Conservation (phyloP, 129 eudicot species). For the Cynara cardunculus region DNA sequence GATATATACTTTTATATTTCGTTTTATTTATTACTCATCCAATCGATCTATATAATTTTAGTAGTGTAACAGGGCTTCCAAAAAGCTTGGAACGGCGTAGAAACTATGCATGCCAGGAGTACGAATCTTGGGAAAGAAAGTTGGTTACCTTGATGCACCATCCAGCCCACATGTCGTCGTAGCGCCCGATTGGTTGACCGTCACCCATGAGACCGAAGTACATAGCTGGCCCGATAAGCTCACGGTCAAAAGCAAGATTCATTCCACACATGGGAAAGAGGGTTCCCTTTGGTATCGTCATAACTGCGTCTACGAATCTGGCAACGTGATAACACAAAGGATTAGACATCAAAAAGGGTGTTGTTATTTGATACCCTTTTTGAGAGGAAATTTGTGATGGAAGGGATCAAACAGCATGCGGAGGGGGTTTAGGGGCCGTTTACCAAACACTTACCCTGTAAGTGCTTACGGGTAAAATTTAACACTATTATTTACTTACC, state of each 20-base stretch:
- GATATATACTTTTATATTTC: too few relatives aligned
- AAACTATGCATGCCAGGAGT: not conserved
- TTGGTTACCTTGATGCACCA: slow-evolving; percentile 62
- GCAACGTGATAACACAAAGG: not conserved
- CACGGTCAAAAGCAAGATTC: slow-evolving; percentile 63
- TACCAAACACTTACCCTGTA: too few relatives aligned
- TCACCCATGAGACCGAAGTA: slow-evolving; percentile 78
- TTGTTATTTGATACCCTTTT: not conserved
- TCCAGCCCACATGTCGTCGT: slow-evolving; percentile 74
- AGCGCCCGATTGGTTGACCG: slow-evolving; percentile 62
- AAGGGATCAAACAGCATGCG: too few relatives aligned
- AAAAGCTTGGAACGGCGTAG: too few relatives aligned
- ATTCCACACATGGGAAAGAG: slow-evolving; percentile 73
- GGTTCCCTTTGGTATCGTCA: slow-evolving; percentile 73
- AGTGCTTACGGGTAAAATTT: too few relatives aligned
- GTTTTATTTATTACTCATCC: not conserved
- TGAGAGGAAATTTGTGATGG: too few relatives aligned
- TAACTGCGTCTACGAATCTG: slow-evolving; percentile 57
- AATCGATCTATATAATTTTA: not conserved
- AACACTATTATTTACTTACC: too few relatives aligned
- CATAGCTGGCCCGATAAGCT: slow-evolving; percentile 65
- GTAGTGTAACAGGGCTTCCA: not conserved
- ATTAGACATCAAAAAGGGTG: slow-evolving; percentile 1
- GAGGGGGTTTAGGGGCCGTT: too few relatives aligned
- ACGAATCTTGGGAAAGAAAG: not conserved